Percentiles rank a stretch among this genome's conserved stretches.
phyloP scores from a whole-genome alignment of 805 yeast species.

The Metschnikowia hibisci region DNA sequence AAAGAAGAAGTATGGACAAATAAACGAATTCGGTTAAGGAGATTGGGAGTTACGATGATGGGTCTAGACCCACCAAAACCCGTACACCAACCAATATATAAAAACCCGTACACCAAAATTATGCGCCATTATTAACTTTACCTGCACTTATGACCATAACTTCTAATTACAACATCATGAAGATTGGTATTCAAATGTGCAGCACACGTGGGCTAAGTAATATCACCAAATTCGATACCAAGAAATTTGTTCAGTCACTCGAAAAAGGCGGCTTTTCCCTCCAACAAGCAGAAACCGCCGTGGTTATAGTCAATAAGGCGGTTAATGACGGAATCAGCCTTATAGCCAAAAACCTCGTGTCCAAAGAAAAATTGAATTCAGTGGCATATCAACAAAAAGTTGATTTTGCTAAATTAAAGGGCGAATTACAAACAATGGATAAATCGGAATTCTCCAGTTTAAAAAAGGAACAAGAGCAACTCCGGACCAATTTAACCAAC shows the following conservation, averaged over 20 bases:
- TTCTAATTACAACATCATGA: too few relatives aligned
- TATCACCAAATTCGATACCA: constrained; percentile 66
- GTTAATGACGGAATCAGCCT: constrained; percentile 76
- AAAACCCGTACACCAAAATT: too few relatives aligned
- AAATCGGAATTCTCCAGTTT: constrained; percentile 77
- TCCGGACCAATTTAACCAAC: constrained; percentile 81
- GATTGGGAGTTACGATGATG: too few relatives aligned
- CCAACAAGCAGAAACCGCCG: constrained; percentile 77
- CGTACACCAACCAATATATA: too few relatives aligned
- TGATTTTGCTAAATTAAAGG: constrained; percentile 90
- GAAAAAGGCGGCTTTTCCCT: constrained; percentile 64
- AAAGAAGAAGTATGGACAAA: too few relatives aligned
- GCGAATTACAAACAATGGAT: constrained; percentile 86
- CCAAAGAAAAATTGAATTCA: constrained; percentile 76
- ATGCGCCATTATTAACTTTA: too few relatives aligned
- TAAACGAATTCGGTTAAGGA: too few relatives aligned
- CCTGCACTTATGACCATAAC: too few relatives aligned
- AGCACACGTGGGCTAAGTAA: constrained; percentile 18
- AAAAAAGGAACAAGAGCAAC: constrained; percentile 81
- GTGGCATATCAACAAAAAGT: constrained; percentile 94
- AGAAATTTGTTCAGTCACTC: constrained; percentile 62
- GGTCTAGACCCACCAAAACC: too few relatives aligned
- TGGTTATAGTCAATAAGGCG: constrained; percentile 66
- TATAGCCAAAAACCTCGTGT: constrained; percentile 74
- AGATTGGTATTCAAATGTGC: not conserved